Conservation (phyloP, 179 eudicot species). For the Sideroxylon spinosum region DNA sequence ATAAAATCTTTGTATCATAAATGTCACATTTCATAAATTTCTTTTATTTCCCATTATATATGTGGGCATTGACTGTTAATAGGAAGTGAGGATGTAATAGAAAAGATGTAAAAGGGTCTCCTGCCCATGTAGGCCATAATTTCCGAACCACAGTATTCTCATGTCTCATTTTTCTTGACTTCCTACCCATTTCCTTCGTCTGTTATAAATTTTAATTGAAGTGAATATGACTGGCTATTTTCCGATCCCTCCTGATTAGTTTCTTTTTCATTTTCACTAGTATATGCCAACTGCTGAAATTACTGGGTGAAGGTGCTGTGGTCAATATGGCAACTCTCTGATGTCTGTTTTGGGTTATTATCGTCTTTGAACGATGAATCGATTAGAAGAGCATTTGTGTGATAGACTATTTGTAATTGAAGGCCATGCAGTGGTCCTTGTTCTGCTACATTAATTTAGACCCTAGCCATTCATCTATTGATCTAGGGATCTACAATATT, state of each 20-base stretch:
- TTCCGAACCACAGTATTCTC: too few relatives aligned
- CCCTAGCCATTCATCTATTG: background rate
- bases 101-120: too few relatives aligned
- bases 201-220: background rate
- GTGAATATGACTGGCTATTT: background rate
- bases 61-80: too few relatives aligned
- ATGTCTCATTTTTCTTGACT: too few relatives aligned
- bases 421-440: background rate
- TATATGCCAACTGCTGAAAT: background rate
- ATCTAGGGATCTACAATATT: background rate
- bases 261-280: background rate
- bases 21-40: too few relatives aligned
- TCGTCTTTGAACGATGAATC: background rate
- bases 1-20: too few relatives aligned
- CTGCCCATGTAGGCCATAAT: too few relatives aligned
- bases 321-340: background rate
- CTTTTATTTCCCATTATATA: too few relatives aligned
- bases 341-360: background rate
- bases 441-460: background rate
- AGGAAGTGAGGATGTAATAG: too few relatives aligned
- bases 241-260: background rate
- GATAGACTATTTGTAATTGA: background rate
- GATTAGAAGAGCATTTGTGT: background rate
- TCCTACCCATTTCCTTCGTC: too few relatives aligned
- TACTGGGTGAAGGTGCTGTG: background rate